Evolutionary conservation across 768 basidiomycete genomes (phyloP).

Genomic region (Panaeolus papilionaceus): DNA sequence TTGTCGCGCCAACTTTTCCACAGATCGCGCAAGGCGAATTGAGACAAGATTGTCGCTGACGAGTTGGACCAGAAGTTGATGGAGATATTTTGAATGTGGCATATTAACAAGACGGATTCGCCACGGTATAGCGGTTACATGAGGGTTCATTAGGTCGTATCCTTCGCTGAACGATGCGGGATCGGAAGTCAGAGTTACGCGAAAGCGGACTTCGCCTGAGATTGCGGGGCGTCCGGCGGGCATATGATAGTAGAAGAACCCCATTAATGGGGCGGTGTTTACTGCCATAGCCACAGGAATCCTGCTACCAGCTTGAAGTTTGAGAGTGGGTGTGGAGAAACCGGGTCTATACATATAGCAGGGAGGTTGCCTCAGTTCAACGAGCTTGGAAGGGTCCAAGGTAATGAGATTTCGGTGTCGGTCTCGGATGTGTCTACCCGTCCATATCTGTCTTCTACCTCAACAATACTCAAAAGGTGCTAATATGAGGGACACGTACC

Average conservation of each 20-base stretch:
- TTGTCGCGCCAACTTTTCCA: background rate
- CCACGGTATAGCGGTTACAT: background rate
- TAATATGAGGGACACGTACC: too few relatives aligned
- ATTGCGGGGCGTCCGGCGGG: background rate
- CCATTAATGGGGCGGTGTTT: background rate
- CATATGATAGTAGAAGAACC: background rate
- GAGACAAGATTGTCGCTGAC: background rate
- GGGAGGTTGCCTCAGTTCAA: background rate
- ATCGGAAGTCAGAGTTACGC: background rate
- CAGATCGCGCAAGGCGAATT: background rate
- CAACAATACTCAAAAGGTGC: too few relatives aligned
- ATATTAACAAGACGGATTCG: background rate
- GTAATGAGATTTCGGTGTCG: background rate
- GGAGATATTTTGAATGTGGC: background rate
- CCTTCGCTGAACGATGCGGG: background rate
- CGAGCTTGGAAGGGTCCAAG: background rate
- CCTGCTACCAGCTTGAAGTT: too few relatives aligned
- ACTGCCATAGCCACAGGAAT: background rate
- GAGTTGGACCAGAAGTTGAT: background rate
- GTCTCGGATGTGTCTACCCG: too few relatives aligned
- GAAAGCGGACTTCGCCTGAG: background rate
- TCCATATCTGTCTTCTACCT: too few relatives aligned
- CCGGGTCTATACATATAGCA: background rate
- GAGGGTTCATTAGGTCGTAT: background rate
- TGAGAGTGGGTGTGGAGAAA: background rate